These are phyloP conservation scores for Termitomyces sp. DNA, from an alignment of 768 basidiomycete genomes.

Conservation along the genomic window DNA sequence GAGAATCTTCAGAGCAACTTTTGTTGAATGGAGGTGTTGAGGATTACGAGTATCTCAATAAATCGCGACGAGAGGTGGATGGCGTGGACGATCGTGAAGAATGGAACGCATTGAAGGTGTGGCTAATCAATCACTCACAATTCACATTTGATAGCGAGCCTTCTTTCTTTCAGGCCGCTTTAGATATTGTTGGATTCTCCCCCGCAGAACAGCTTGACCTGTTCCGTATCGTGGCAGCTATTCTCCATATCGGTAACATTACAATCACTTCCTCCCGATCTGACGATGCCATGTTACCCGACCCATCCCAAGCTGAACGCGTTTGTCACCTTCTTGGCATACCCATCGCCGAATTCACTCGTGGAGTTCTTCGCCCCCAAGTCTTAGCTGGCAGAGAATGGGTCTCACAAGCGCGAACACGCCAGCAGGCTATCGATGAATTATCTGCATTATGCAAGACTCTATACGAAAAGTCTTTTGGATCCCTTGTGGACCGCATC, in stretches of 20 bases:
- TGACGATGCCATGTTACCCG: slow-evolving; percentile 75
- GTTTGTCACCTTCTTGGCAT: slow-evolving; percentile 92
- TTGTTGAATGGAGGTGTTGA: slow-evolving; percentile 72
- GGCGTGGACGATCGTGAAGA: slow-evolving; percentile 91
- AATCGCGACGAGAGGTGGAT: slow-evolving; percentile 88
- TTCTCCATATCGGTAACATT: slow-evolving; percentile 96
- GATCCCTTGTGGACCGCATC: slow-evolving; percentile 89
- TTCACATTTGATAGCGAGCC: not conserved
- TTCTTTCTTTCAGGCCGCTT: slow-evolving; percentile 51
- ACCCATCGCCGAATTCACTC: slow-evolving; percentile 81
- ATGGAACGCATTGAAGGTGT: slow-evolving; percentile 76
- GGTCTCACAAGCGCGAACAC: slow-evolving; percentile 91
- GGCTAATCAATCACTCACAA: slow-evolving; percentile 8
- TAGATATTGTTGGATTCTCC: slow-evolving; percentile 89
- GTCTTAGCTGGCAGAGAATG: slow-evolving; percentile 95
- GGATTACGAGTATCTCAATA: slow-evolving; percentile 89
- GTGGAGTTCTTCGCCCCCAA: slow-evolving; percentile 84
- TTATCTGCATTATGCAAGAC: slow-evolving; percentile 90
- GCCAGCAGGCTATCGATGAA: slow-evolving; percentile 91
- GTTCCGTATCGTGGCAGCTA: slow-evolving; percentile 90
- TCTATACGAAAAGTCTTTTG: slow-evolving; percentile 96
- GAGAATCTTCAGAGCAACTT: slow-evolving; percentile 51
- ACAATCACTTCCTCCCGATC: slow-evolving; percentile 72
- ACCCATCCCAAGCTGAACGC: slow-evolving; percentile 81
- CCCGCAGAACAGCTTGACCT: slow-evolving; percentile 83